These are phyloP conservation scores for Lachancea sp. DNA, from an alignment of 805 yeast genomes.

Conservation along the genomic window DNA sequence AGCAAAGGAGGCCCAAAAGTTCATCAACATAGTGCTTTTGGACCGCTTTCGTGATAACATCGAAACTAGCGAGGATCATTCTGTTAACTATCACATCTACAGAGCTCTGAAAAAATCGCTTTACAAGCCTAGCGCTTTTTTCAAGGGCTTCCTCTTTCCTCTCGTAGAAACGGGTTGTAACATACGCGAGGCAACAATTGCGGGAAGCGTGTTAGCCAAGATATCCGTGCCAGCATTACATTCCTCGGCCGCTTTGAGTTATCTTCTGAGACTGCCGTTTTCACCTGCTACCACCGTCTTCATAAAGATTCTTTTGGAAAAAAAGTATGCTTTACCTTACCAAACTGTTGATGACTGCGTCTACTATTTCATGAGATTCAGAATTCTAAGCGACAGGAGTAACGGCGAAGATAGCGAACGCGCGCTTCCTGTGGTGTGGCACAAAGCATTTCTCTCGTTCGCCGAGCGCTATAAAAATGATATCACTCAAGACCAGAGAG, in stretches of 20 bases:
- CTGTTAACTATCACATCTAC: slow-evolving; percentile 85
- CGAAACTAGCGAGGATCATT: slow-evolving; percentile 68
- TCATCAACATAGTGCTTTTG: slow-evolving; percentile 58
- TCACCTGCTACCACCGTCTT: slow-evolving; percentile 86
- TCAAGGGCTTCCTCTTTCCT: slow-evolving; percentile 92
- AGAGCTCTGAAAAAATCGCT: slow-evolving; percentile 86
- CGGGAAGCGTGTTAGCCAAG: slow-evolving; percentile 83
- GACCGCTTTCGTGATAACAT: slow-evolving; percentile 68
- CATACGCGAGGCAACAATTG: slow-evolving; percentile 89
- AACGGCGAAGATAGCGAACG: slow-evolving; percentile 37
- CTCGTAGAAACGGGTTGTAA: slow-evolving; percentile 84
- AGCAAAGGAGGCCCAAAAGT: slow-evolving; percentile 83
- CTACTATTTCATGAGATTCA: slow-evolving; percentile 86
- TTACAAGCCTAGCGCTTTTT: slow-evolving; percentile 96
- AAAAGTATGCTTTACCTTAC: slow-evolving; percentile 93
- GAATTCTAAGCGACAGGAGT: slow-evolving; percentile 47
- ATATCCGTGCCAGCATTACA: slow-evolving; percentile 92
- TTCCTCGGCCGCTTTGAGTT: slow-evolving; percentile 90
- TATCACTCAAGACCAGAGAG: slow-evolving; percentile 97
- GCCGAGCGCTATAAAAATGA: slow-evolving; percentile 96
- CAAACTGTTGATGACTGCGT: slow-evolving; percentile 93
- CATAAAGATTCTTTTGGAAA: slow-evolving; percentile 82
- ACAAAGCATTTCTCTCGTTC: slow-evolving; percentile 87
- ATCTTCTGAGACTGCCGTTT: slow-evolving; percentile 75
- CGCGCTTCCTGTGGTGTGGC: slow-evolving; percentile 90